Percentiles rank a stretch among this genome's conserved stretches.
These are phyloP conservation scores for Neonectria faginata DNA, from an alignment of 2,329 filamentous ascomycete species.

Conservation along the genomic window DNA sequence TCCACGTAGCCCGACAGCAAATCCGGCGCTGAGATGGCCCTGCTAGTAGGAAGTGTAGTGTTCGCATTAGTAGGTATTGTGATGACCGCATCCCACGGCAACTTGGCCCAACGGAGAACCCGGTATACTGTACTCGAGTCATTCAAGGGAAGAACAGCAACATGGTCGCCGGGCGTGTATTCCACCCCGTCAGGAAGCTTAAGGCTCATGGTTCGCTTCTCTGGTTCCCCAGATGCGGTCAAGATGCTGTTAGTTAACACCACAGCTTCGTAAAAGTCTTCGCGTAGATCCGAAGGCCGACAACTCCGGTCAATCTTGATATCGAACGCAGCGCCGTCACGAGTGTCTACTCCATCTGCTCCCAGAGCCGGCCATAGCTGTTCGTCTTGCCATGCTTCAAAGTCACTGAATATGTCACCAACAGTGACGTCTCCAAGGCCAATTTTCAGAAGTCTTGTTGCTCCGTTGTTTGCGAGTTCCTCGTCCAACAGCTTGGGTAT, in stretches of 20 bases:
- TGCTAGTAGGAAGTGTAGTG: slow-evolving; percentile 62
- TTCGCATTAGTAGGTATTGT: slow-evolving; percentile 63
- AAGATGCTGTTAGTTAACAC: slow-evolving; percentile 65
- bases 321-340: slow-evolving; percentile 46
- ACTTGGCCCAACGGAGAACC: slow-evolving; percentile 69
- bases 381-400: slow-evolving; percentile 72
- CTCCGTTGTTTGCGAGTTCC: slow-evolving; percentile 51
- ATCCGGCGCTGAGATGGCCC: slow-evolving; percentile 68
- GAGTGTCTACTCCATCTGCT: slow-evolving; percentile 55
- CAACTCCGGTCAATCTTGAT: slow-evolving; percentile 59
- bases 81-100: slow-evolving; percentile 70
- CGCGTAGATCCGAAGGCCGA: slow-evolving; percentile 65
- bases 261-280: slow-evolving; percentile 69
- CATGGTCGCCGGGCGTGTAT: slow-evolving; percentile 77
- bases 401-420: slow-evolving; percentile 70
- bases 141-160: slow-evolving; percentile 76
- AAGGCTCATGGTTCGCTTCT: slow-evolving; percentile 71
- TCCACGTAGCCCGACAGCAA: slow-evolving; percentile 76
- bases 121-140: slow-evolving; percentile 68
- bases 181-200: slow-evolving; percentile 69
- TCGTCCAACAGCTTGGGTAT: slow-evolving; percentile 70
- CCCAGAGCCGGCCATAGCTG: slow-evolving; percentile 59
- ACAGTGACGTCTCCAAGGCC: slow-evolving; percentile 68
- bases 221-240: slow-evolving; percentile 56
- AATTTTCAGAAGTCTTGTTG: slow-evolving; percentile 48